Conservation (phyloP, 495 filamentous ascomycete species). For the Penicillium ochrochloron region DNA sequence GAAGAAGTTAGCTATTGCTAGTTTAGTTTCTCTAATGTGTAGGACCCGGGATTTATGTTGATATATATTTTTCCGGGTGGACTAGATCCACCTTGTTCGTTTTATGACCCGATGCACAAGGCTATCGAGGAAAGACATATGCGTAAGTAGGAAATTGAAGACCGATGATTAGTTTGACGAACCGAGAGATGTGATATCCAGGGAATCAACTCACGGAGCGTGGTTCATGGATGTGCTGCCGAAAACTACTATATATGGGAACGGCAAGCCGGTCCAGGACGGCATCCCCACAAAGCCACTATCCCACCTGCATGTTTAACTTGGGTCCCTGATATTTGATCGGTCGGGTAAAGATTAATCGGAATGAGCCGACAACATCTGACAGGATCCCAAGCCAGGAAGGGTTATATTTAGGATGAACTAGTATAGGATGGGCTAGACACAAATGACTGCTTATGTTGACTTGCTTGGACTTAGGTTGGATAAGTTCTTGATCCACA, state of each 20-base stretch:
- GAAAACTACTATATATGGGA: not conserved
- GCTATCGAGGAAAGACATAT: not conserved
- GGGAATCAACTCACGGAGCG: not conserved
- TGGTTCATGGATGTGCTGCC: not conserved
- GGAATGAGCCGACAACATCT: not conserved
- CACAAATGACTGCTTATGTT: not conserved
- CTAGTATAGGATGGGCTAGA: not conserved
- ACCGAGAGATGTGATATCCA: not conserved
- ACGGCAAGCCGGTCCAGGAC: not conserved
- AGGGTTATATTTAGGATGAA: not conserved
- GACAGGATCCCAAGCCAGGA: not conserved
- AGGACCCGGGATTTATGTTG: not conserved
- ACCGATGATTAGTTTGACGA: not conserved
- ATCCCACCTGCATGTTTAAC: not conserved
- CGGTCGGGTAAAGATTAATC: not conserved
- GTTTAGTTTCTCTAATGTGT: no score
- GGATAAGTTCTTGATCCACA: no score
- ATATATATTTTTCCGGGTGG: not conserved
- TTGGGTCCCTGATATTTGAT: not conserved
- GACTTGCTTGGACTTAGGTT: not conserved
- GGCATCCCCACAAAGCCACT: conserved; percentile 1
- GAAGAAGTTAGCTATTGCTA: no score
- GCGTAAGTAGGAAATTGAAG: not conserved
- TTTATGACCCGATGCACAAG: no score
- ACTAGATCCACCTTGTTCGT: not conserved